These are phyloP conservation scores for Didymella pinodella DNA, from an alignment of 2,329 filamentous ascomycete genomes.

Conservation along the genomic window DNA sequence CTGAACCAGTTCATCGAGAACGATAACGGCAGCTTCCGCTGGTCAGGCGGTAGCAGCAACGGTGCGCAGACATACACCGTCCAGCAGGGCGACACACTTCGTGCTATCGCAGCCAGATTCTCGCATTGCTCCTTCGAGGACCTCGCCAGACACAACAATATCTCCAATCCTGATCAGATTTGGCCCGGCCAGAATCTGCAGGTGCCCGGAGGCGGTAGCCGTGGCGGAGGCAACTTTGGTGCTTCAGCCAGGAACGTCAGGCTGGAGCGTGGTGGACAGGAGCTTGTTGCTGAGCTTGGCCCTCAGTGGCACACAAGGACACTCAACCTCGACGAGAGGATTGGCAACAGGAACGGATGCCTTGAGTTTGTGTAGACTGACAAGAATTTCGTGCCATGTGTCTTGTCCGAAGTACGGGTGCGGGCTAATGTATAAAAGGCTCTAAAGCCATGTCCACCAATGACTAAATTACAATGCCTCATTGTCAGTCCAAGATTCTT, in stretches of 20 bases:
- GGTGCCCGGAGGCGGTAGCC: constrained; percentile 31
- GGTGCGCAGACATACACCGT: constrained; percentile 32
- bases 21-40: constrained; percentile 37
- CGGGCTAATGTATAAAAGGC: neutral
- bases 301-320: constrained; percentile 33
- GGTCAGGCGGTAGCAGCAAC: constrained; percentile 30
- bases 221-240: constrained; percentile 36
- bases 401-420: no score
- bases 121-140: constrained; percentile 39
- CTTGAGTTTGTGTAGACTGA: constrained; percentile 31
- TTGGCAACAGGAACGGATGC: constrained; percentile 34
- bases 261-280: constrained; percentile 33
- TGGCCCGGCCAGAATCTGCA: constrained; percentile 39
- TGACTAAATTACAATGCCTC: neutral
- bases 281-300: constrained; percentile 33
- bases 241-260: constrained; percentile 33
- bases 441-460: neutral
- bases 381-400: no score
- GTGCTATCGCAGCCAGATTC: constrained; percentile 35
- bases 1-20: constrained; percentile 37
- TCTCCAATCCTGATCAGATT: constrained; percentile 38
- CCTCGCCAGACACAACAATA: constrained; percentile 37
- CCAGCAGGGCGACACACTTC: constrained; percentile 39
- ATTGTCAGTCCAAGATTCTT: no score
- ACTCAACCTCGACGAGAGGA: constrained; percentile 38